Evolutionary conservation across 2,329 filamentous ascomycete species (phyloP).

Genomic region (Aspergillus novoparasiticus): DNA sequence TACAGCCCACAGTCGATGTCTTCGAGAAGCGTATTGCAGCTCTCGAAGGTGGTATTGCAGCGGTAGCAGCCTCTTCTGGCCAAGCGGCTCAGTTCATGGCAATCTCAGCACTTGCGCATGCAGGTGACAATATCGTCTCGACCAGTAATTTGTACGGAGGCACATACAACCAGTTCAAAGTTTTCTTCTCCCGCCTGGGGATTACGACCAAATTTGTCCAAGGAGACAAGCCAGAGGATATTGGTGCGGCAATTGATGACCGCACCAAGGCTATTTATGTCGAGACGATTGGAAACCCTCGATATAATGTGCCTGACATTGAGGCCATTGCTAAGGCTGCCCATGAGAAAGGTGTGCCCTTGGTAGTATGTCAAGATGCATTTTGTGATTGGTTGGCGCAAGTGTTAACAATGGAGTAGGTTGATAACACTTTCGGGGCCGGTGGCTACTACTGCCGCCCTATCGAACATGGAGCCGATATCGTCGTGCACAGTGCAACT

Average conservation of each 20-base stretch:
- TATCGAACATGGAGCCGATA: slow-evolving; percentile 88
- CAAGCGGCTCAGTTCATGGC: slow-evolving; percentile 93
- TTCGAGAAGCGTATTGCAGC: slow-evolving; percentile 97
- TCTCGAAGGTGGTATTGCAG: slow-evolving; percentile 86
- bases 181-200: slow-evolving; percentile 81
- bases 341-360: slow-evolving; percentile 68
- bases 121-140: slow-evolving; percentile 90
- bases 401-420: slow-evolving; percentile 46
- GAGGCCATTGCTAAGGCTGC: slow-evolving; percentile 82
- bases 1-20: slow-evolving; percentile 84
- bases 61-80: slow-evolving; percentile 81
- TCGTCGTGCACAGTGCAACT: slow-evolving; percentile 90
- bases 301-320: slow-evolving; percentile 90
- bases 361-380: slow-evolving; percentile 53
- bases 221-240: slow-evolving; percentile 77
- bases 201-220: slow-evolving; percentile 86
- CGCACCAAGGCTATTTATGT: slow-evolving; percentile 91
- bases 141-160: slow-evolving; percentile 91
- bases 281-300: slow-evolving; percentile 91
- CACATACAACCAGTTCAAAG: slow-evolving; percentile 97
- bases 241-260: slow-evolving; percentile 82
- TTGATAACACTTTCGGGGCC: slow-evolving; percentile 94
- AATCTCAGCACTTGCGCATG: slow-evolving; percentile 78
- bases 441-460: slow-evolving; percentile 86
- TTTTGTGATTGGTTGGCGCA: background rate